Percentiles rank a stretch among this genome's conserved stretches.
phyloP scores from a whole-genome alignment of 345 rosid species.

The Camelina laxa region DNA sequence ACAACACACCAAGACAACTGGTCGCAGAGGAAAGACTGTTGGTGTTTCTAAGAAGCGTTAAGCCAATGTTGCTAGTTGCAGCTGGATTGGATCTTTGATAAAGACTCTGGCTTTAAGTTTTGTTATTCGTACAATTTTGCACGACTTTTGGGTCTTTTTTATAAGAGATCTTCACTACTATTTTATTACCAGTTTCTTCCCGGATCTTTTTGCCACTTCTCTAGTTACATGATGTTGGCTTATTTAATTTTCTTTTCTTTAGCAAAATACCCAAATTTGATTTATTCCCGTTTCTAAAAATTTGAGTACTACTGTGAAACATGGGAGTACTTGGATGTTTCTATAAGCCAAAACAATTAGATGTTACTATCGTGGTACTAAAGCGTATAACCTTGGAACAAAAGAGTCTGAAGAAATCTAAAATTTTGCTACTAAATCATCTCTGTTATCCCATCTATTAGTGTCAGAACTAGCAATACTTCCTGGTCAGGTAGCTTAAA shows the following conservation, averaged over 20 bases:
- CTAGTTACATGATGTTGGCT: conserved; percentile 11
- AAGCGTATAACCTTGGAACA: too few species aligned
- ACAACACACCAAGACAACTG: conserved; percentile 97
- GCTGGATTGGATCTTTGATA: conserved; percentile 9
- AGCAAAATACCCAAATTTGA: neutral
- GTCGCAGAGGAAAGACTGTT: conserved; percentile 93
- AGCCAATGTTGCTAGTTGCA: conserved; percentile 22
- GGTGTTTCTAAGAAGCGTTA: conserved; percentile 90
- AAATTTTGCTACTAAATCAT: too few species aligned
- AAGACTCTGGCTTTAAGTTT: conserved; percentile 9
- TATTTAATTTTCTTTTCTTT: neutral
- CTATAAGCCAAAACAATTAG: too few species aligned
- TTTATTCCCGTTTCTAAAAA: too few species aligned
- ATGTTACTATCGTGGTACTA: too few species aligned
- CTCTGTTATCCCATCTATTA: too few species aligned
- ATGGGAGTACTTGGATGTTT: too few species aligned
- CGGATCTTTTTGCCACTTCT: neutral
- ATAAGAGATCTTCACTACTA: neutral
- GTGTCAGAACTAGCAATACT: too few species aligned
- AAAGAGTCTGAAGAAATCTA: too few species aligned
- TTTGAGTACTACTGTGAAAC: too few species aligned
- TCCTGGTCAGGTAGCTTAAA: neutral
- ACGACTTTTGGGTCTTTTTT: conserved; percentile 9
- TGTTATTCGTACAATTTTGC: conserved; percentile 32
- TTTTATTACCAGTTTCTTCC: neutral